These are phyloP conservation scores for Piper betle DNA, from an alignment of 164 flowering plant species.

Conservation along the genomic window DNA sequence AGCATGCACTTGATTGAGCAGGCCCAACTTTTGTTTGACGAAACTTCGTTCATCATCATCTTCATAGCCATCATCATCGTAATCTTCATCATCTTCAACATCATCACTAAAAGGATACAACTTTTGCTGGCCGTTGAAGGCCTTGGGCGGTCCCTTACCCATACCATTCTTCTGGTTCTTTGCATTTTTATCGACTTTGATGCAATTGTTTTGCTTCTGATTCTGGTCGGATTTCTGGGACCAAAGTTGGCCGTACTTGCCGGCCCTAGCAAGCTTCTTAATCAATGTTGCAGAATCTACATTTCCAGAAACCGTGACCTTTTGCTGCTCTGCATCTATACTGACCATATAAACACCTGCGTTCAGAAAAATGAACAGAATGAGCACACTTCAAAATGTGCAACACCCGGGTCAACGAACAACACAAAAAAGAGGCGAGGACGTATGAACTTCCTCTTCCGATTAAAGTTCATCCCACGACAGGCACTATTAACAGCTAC, in stretches of 20 bases:
- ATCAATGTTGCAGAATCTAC: slow-evolving; percentile 56
- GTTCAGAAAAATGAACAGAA: neutral
- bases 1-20: slow-evolving; percentile 7
- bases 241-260: slow-evolving; percentile 76
- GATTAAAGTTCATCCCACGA: no score
- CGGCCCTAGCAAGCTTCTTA: slow-evolving; percentile 47
- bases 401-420: neutral
- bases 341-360: slow-evolving; percentile 58
- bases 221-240: slow-evolving; percentile 36
- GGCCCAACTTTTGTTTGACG: slow-evolving; percentile 5
- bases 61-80: slow-evolving; percentile 27
- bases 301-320: slow-evolving; percentile 64
- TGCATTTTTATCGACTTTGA: slow-evolving; percentile 23
- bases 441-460: neutral
- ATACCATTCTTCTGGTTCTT: slow-evolving; percentile 29
- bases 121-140: slow-evolving; percentile 26
- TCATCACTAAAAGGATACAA: slow-evolving; percentile 19
- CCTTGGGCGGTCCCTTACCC: slow-evolving; percentile 27
- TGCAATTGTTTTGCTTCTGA: slow-evolving; percentile 27
- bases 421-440: neutral
- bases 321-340: slow-evolving; percentile 65
- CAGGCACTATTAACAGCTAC: no score
- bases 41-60: slow-evolving; percentile 24
- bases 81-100: slow-evolving; percentile 30
- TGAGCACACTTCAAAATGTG: neutral